Evolutionary conservation across 805 yeast species (phyloP).

Genomic region (Millerago galiae): DNA sequence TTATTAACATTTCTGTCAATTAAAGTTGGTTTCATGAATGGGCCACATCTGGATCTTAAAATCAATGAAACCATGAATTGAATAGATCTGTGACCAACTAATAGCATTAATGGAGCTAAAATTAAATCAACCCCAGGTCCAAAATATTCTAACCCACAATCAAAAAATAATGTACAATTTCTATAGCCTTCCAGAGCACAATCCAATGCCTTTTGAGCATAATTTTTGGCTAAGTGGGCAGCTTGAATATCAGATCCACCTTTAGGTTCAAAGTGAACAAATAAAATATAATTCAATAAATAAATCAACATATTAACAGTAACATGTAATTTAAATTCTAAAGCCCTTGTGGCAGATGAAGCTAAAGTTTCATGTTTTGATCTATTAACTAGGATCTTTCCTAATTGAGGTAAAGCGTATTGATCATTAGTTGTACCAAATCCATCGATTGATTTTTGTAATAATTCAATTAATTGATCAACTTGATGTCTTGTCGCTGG

Average conservation of each 20-base stretch:
- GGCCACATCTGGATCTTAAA: constrained; percentile 41
- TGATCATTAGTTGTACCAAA: constrained; percentile 23
- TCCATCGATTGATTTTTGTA: constrained; percentile 29
- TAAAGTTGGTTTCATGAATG: constrained; percentile 26
- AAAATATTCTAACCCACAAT: constrained; percentile 27
- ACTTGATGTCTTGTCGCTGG: constrained; percentile 37
- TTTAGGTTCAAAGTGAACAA: constrained; percentile 38
- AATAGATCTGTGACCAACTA: constrained; percentile 49
- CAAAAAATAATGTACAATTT: constrained; percentile 35
- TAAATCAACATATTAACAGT: constrained; percentile 43
- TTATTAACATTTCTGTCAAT: background rate
- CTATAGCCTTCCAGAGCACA: constrained; percentile 38
- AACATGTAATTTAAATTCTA: constrained; percentile 33
- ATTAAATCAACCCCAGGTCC: constrained; percentile 40
- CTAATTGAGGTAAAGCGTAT: constrained; percentile 30
- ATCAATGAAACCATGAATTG: constrained; percentile 53
- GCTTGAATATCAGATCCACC: constrained; percentile 31
- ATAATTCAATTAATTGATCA: constrained; percentile 30
- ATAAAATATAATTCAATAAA: constrained; percentile 42
- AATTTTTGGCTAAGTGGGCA: constrained; percentile 28
- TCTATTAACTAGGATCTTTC: constrained; percentile 20
- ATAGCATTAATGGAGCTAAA: constrained; percentile 42
- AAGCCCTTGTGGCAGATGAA: constrained; percentile 31
- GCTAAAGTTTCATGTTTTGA: constrained; percentile 17
- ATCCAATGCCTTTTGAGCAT: constrained; percentile 37